Evolutionary conservation across 2,329 filamentous ascomycete species (phyloP), one percentile per base, ranked within the genome.

Genomic region (Ceratocystis cubensis): DNA sequence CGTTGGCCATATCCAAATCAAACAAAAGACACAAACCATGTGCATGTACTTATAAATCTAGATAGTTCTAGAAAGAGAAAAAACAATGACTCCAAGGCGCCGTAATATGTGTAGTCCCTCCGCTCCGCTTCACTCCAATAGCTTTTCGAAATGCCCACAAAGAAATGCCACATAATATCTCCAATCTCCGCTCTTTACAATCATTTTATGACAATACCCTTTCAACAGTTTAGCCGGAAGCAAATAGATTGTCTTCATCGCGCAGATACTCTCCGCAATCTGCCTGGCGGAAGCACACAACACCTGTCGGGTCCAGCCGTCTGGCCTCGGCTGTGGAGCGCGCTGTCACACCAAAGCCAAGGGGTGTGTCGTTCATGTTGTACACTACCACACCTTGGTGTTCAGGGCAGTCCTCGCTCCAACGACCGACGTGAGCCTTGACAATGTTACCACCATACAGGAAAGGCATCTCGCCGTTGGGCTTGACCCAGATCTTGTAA

Each of bases 401-500:
- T 77, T 96, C 91, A 0, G 93, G 92, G 72, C 88, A 92, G 78
- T 97, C 93, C 73, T 96, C 91, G 50, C 86, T 89, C 86, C 89
- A 93, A 69, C 91, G 79, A 22, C 90, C 90, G 20, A 94, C 84
- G 72, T 83, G 81, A 7, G 81, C 81, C 74, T 83, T 83, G 71
- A 95, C 84, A 64, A 96, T 82, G 76, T 97, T 92, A 67, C 90
- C 89, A 65, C 94, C 94, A 77, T 97, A 99, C 61, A 99, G 78
- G 75, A 96, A 97, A 0, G 94, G 93, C 91, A 96, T 96, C 73
- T 95, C 92, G 71, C 94, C 94, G 77, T 97, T 97, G 68, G 87
- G 84, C 78, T 95, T 95, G 71, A 99, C 87, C 91, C 92, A 97
- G 71, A 97, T 86, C 84, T 97, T 97, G 79, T 96, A 96, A 68